phyloP scores from a whole-genome alignment of 2,329 filamentous ascomycete species.

The Colletotrichum truncatum region DNA sequence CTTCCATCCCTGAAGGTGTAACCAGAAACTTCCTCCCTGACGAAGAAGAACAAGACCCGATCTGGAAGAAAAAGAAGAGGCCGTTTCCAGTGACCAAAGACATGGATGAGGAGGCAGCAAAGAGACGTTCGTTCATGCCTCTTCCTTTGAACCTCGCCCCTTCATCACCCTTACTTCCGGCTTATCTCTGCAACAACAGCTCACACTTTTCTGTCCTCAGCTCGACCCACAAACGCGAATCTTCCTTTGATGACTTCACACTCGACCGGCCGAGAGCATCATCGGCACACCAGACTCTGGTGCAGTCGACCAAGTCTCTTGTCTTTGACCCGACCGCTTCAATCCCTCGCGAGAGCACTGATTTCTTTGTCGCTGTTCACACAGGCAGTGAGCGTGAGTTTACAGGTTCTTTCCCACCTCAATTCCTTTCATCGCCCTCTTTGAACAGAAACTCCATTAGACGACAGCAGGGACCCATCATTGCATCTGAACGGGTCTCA shows the following conservation, averaged over 20 bases:
- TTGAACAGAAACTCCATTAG: not conserved
- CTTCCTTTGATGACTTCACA: not conserved
- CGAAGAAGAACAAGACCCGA: not conserved
- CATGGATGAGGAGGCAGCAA: not conserved
- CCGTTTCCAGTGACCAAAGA: not conserved
- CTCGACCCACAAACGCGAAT: not conserved
- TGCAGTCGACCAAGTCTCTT: not conserved
- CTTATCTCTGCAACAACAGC: not conserved
- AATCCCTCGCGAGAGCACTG: not conserved
- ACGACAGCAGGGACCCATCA: not conserved
- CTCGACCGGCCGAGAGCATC: not conserved
- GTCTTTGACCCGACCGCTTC: not conserved
- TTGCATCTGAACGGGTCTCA: not conserved
- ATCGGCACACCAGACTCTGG: not conserved
- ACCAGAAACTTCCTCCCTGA: slow-evolving; percentile 17
- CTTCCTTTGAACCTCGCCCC: slow-evolving; percentile 22
- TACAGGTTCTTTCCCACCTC: not conserved
- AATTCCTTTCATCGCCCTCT: not conserved
- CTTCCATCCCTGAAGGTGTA: slow-evolving; percentile 40
- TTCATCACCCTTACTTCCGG: slow-evolving; percentile 16
- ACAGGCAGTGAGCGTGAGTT: not conserved
- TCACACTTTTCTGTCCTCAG: not conserved
- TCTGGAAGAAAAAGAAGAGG: slow-evolving; percentile 11
- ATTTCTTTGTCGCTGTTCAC: slow-evolving; percentile 13
- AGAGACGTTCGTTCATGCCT: slow-evolving; percentile 12